A percentile compares a stretch with the other conserved stretches of the same genome.
phyloP scores from a whole-genome alignment of 1,284 basidiomycete species.

The Entoloma clypeatum region DNA sequence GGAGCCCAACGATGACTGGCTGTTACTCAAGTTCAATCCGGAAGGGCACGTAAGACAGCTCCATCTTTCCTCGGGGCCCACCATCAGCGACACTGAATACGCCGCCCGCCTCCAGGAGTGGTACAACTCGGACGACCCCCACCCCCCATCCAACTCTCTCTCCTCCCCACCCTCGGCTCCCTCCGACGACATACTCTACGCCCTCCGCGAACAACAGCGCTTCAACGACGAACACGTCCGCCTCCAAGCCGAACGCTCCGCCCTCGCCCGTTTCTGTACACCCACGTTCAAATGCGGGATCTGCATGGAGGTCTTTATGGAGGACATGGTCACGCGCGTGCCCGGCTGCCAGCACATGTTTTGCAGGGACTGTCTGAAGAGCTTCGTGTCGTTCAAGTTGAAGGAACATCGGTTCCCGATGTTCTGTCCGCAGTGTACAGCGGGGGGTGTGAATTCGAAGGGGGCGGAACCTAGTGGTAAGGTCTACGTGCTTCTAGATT shows the following conservation, averaged over 20 bases:
- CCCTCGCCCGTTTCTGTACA: slow-evolving; percentile 1
- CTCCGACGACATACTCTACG: too few species aligned
- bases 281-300: slow-evolving; percentile 52
- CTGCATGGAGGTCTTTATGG: slow-evolving; percentile 49
- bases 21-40: too few species aligned
- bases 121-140: too few species aligned
- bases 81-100: too few species aligned
- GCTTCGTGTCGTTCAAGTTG: slow-evolving; percentile 44
- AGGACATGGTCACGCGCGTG: slow-evolving; percentile 44
- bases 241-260: slow-evolving; percentile 33
- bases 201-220: slow-evolving; percentile 35
- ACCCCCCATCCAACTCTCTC: too few species aligned
- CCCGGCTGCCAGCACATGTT: slow-evolving; percentile 50
- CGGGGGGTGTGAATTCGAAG: slow-evolving; percentile 23
- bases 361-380: slow-evolving; percentile 51
- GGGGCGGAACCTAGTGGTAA: slow-evolving; percentile 27
- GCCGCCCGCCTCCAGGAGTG: too few species aligned
- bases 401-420: slow-evolving; percentile 56
- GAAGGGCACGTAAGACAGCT: too few species aligned
- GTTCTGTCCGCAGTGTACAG: slow-evolving; percentile 53
- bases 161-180: too few species aligned
- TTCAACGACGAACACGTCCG: slow-evolving; percentile 44
- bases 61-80: too few species aligned
- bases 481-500: slow-evolving; percentile 2
- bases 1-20: too few species aligned